Evolutionary conservation across 257 asterid species (phyloP), one percentile per base, ranked within the genome.

Genomic region (Solanum neorickii): DNA sequence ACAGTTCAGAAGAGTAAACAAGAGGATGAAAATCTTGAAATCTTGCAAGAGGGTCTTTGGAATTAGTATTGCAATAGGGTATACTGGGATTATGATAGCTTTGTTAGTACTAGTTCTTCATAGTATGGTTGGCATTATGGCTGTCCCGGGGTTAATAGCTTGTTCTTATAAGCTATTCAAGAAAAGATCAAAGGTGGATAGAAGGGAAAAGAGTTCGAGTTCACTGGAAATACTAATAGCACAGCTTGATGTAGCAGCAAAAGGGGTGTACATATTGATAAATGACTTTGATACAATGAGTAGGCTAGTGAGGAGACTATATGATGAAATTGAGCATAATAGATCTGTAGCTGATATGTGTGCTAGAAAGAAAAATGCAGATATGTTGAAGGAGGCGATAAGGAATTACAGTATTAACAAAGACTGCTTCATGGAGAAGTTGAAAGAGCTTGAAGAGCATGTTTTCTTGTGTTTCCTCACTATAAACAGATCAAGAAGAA

Each of bases 391-490:
- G 91, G 92, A 89, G 72, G 95, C 93, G 14, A 89, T 83, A 73
- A 90, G 69, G 92, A 93, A 92, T 65, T 91, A 94, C 60, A 89
- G 87, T 60, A 86, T 35, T 83, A 87, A 91, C 9, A 92, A 91
- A 62, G 59, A 44, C 70, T 70, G 91, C 29, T 89, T 95, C 70
- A 16, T 88, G 87, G 93, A 91, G 83, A 92, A 92, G 56, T 35
- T 94, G 88, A 91, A 92, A 60, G 98, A 96, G 90, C 93, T 96
- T 20, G 95, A 96, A 92, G 93, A 91, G 82, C 94, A 93, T 73
- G 90, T 93, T 18, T 93, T 89, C 76, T 86, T 94, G 91, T 94
- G 97, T 56, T 88, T 94, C 84, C 93, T 96, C 25, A 91, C 93
- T 88, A 92, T 94, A 49, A 90, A 91, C 88, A 92, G 96, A 86